These are phyloP conservation scores for Globisporangium spinosum DNA, from an alignment of 352 stramenopile genomes.

Conservation along the genomic window DNA sequence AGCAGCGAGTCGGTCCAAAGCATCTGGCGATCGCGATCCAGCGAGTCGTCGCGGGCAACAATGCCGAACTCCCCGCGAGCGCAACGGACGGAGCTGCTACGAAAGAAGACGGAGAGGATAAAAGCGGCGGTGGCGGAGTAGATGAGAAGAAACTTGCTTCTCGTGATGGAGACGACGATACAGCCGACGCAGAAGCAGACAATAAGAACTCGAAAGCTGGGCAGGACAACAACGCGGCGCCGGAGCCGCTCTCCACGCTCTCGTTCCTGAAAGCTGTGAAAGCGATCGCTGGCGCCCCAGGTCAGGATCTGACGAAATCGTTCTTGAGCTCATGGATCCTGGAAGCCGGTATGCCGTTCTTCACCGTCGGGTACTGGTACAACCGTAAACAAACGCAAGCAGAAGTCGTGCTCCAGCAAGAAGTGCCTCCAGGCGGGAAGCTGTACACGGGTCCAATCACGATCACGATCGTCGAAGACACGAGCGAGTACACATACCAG, in stretches of 20 bases:
- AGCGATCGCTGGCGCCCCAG: conserved; percentile 64
- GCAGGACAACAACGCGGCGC: conserved; percentile 18
- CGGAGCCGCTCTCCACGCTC: conserved; percentile 66
- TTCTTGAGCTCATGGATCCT: conserved; percentile 84
- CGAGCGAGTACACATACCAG: conserved; percentile 75
- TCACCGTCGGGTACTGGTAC: conserved; percentile 87
- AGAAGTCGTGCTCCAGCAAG: conserved; percentile 81
- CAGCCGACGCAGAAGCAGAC: conserved; percentile 15
- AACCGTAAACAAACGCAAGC: conserved; percentile 86
- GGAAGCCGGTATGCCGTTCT: conserved; percentile 79
- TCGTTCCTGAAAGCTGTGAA: conserved; percentile 84
- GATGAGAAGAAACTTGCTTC: conserved; percentile 32
- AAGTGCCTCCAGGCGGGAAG: conserved; percentile 74
- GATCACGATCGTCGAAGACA: conserved; percentile 86
- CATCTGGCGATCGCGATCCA: conserved; percentile 76
- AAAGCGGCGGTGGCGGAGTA: conserved; percentile 23
- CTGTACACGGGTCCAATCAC: conserved; percentile 76
- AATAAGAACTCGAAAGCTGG: conserved; percentile 14
- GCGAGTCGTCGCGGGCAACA: conserved; percentile 57
- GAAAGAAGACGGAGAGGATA: conserved; percentile 28
- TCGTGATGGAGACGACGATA: conserved; percentile 39
- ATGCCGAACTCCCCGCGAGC: conserved; percentile 19
- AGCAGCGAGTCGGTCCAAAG: conserved; percentile 72
- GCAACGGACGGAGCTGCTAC: conserved; percentile 28
- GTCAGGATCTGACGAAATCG: conserved; percentile 75